Evolutionary conservation across 768 basidiomycete genomes (phyloP), one percentile per base, ranked within the genome.

Genomic region (Macrolepiota albuminosa): DNA sequence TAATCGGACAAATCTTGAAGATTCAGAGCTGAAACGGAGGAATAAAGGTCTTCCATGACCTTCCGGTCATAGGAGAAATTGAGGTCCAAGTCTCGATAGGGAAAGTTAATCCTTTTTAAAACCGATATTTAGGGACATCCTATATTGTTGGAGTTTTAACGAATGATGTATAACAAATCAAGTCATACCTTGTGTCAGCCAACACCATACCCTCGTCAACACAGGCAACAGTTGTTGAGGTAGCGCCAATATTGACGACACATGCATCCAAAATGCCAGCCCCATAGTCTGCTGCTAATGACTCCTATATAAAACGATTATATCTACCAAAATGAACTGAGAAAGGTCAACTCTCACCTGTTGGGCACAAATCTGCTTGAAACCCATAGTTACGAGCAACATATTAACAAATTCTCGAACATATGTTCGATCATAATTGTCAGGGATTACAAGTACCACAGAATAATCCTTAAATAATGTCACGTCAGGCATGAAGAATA

Each of bases 221-320:
- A 68, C 95, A 98, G 0, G 95, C 86, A 45, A 99, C 84, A 60
- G 84, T 93, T 1, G 92, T 94, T 57, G 81, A 84, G 16, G 78
- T 81, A 13, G 96, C 91, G 3, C 97, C 97, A 54, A 98, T 88
- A 70, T 99, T 93, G 39, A 99, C 91, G 5, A 99, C 92, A 67
- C 97, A 98, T 11, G 95, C 97, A 66, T 87, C 90, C 0, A 93
- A 93, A 54, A 98, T 87, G 7, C 96, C 96, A 7, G 96, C 95
- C 24, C 95, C 95, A 69, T 95, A 98, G 0, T 93, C 93, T 4
- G 95, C 94, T 37, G 92, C 91, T 43, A 96, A 78, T 4, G 93
- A 89, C 78, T 97, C 95, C 93, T 97, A 63, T 16, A 60, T 4
- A 46, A 46, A 33, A 58, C 11, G 46, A 54, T 39, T 40, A 37